Conservation (phyloP, 169 alveolate species). For the Plasmodium falciparum region DNA sequence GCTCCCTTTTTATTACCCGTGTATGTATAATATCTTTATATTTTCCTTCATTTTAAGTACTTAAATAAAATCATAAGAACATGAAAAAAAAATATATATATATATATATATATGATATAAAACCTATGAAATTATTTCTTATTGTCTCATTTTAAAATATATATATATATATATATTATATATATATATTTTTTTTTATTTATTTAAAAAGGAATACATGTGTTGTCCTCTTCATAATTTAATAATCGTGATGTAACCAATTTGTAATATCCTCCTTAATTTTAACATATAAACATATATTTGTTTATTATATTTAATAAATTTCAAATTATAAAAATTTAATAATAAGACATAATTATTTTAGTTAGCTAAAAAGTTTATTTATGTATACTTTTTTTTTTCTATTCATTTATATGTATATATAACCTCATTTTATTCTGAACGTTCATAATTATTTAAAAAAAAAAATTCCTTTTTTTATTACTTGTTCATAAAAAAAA, state of each 20-base stretch:
- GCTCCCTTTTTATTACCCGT: constrained; percentile 34
- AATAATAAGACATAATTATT: background rate
- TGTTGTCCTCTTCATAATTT: too few relatives aligned
- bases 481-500: constrained; percentile 24
- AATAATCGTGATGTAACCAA: too few relatives aligned
- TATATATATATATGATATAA: too few relatives aligned
- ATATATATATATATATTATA: too few relatives aligned
- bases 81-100: background rate
- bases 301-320: too few relatives aligned
- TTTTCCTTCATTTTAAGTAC: constrained; percentile 47
- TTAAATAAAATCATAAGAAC: background rate
- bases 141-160: background rate
- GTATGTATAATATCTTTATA: constrained; percentile 73
- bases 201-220: too few relatives aligned
- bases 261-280: too few relatives aligned
- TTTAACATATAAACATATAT: too few relatives aligned
- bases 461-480: constrained; percentile 11
- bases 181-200: too few relatives aligned
- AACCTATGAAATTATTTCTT: constrained; percentile 4
- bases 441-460: constrained; percentile 13
- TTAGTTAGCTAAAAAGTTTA: constrained; percentile 28
- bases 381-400: background rate
- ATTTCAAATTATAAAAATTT: too few relatives aligned
- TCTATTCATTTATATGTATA: background rate
- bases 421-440: constrained; percentile 13